Evolutionary conservation across 2,329 filamentous ascomycete species (phyloP), one percentile per base, ranked within the genome.

Genomic region (Colletotrichum ledebouriae): DNA sequence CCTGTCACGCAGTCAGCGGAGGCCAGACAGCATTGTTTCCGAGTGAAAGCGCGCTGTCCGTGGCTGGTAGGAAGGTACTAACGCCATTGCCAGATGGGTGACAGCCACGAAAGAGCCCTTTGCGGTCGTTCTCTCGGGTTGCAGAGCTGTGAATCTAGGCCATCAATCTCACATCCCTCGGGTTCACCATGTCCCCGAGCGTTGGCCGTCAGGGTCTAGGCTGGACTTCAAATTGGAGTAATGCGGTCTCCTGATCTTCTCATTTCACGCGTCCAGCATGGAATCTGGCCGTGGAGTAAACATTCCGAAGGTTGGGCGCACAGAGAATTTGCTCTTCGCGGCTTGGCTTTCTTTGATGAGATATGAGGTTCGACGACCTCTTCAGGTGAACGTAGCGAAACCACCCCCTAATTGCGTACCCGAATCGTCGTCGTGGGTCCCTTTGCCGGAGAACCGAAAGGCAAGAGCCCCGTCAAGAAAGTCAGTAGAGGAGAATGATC

Each of bases 131-230:
- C 33, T 12, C 9, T 9, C 15, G 33, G 33, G 49, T 17, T 3
- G 7, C 13, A 34, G 25, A 52, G 12, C n/a, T n/a, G 25, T 33
- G n/a, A 52, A 15, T 15, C 7, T 15, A 34, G 22, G 49, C 49
- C 15, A 17, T 17, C 34, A 34, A 34, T 52, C 25, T 52, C 29
- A 25, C 29, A n/a, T 52, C n/a, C 5, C 34, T 17, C 49, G 29
- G 29, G 15, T 1, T 52, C 33, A 7, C 49, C 29, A 12, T 34
- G 29, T 11, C 25, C 25, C 25, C 29, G 1, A 52, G 49, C 49
- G 49, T 34, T 52, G 49, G 10, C 49, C n/a, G 15, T 25, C 10
- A 52, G 15, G 22, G 49, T 52, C 29, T 25, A 52, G 49, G 33
- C 49, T 52, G 49, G 11, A 52, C 29, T 12, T 10, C 1, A 7